Evolutionary conservation across 768 basidiomycete genomes (phyloP), one percentile per base, ranked within the genome.

Genomic region (Macrolepiota albuminosa): DNA sequence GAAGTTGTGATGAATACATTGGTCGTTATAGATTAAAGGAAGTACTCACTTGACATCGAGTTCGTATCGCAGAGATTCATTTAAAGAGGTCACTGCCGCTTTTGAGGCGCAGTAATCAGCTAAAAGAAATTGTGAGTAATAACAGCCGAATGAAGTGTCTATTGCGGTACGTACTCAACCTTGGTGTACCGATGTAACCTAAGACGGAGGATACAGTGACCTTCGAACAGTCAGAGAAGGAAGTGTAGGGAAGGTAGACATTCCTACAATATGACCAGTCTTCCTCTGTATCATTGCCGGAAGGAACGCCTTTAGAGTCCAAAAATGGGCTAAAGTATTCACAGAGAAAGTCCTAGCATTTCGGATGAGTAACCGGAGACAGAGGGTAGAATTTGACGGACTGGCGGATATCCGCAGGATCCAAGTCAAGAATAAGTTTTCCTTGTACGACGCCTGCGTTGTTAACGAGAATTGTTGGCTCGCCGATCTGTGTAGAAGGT

Each of bases 401-500:
- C 96, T 94, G 87, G 63, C 84, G 76, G 48, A 98, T 72, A 67
- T 99, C 96, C 56, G 84, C 80, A 5, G 89, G 82, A 2, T 73
- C 76, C 59, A 97, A 77, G 67, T 98, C 95, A 13, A 95, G 74
- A 36, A 99, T 75, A 2, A 87, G 74, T 66, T 95, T 95, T 29
- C 95, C 94, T 73, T 95, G 91, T 29, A 91, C 92, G 59, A 97
- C 86, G 21, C 95, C 97, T 0, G 96, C 97, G 69, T 96, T 98
- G 75, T 98, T 98, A 66, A 99, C 78, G 26, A 99, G 75, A 42
- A 98, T 81, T 0, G 97, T 97, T 0, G 92, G 92, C 60, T 90
- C 81, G 3, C 93, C 95, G 55, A 96, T 79, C 92, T 95, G 65
- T 36, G 13, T 4, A 10, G 26, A 48, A 50, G 46, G 14, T 3